phyloP scores from a whole-genome alignment of 345 rosid genomes.

The Arabidopsis arenosa region DNA sequence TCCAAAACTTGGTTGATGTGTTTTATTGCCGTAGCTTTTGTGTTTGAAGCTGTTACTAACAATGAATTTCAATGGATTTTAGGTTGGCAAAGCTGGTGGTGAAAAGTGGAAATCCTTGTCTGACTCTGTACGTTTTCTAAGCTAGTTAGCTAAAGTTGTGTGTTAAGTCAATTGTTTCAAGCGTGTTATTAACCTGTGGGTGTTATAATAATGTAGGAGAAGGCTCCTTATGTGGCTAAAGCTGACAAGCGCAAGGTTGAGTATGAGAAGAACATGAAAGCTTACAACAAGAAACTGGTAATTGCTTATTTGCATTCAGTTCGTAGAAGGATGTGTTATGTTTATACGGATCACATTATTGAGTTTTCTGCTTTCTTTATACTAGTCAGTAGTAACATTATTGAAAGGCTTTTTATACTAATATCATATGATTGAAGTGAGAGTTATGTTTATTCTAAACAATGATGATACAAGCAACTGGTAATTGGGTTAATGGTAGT shows the following conservation, averaged over 20 bases:
- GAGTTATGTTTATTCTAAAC: background rate
- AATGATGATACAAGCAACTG: background rate
- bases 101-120: constrained; percentile 92
- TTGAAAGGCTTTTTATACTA: no score
- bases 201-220: constrained; percentile 57
- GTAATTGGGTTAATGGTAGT: background rate
- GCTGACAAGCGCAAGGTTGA: constrained; percentile 91
- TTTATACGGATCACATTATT: background rate
- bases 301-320: background rate
- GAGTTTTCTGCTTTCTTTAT: no score
- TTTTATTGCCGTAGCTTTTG: background rate
- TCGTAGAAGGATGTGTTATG: background rate
- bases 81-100: constrained; percentile 99
- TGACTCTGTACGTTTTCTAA: constrained; percentile 55
- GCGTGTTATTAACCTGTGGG: background rate
- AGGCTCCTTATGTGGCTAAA: constrained; percentile 73
- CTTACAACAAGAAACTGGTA: constrained; percentile 84
- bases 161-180: background rate
- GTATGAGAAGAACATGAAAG: constrained; percentile 92
- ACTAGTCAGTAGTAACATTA: no score
- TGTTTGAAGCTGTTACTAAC: background rate
- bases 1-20: background rate
- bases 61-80: background rate
- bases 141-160: background rate
- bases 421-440: background rate